These are phyloP conservation scores for Vicia faba DNA, from an alignment of 306 rosid genomes.

Conservation along the genomic window DNA sequence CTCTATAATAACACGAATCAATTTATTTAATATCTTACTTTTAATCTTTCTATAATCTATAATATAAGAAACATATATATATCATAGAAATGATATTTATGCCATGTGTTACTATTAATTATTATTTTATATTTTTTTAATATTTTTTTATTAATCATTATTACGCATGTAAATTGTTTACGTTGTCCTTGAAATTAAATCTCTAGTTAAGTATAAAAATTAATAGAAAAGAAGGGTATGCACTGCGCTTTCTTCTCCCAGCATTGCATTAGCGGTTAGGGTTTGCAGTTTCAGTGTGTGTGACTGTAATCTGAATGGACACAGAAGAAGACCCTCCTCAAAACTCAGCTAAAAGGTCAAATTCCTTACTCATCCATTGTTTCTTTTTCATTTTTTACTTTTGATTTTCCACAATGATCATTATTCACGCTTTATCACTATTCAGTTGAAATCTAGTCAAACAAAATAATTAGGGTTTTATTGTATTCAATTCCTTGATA, in stretches of 20 bases:
- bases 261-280: neutral
- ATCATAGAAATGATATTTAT: too few relatives aligned
- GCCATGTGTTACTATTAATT: too few relatives aligned
- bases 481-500: neutral
- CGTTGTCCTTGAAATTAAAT: too few relatives aligned
- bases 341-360: constrained; percentile 36
- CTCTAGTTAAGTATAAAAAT: too few relatives aligned
- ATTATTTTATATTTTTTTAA: too few relatives aligned
- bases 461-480: neutral
- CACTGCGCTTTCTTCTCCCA: constrained; percentile 1
- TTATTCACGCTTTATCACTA: constrained; percentile 1
- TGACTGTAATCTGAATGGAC: constrained; percentile 31
- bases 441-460: neutral
- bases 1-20: too few relatives aligned
- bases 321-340: constrained; percentile 19
- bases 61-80: too few relatives aligned
- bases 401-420: constrained; percentile 2
- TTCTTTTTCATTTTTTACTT: neutral
- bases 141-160: too few relatives aligned
- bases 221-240: too few relatives aligned
- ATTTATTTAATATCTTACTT: too few relatives aligned
- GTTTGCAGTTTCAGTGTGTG: neutral
- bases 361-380: neutral
- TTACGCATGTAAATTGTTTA: too few relatives aligned
- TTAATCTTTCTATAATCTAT: too few relatives aligned